A percentile compares a stretch with the other conserved stretches of the same genome.
Evolutionary conservation across 1,284 basidiomycete species (phyloP).

Genomic region (Austroboletus novae-zelandiae): DNA sequence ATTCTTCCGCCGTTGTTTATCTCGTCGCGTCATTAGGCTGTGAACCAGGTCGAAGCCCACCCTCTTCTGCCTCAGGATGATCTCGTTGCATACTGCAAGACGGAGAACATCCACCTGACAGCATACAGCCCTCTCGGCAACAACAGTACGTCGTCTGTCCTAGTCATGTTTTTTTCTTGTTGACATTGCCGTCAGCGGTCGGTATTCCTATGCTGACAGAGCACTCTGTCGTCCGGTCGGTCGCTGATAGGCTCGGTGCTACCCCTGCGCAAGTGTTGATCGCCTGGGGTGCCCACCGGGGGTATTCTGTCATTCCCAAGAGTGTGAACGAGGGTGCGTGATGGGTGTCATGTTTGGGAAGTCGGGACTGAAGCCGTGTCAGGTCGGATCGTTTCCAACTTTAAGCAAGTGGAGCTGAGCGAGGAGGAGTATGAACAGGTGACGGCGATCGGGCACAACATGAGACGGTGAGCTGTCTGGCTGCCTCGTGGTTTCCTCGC

Average conservation of each 20-base stretch:
- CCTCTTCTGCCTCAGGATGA: constrained; percentile 74
- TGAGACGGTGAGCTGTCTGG: constrained; percentile 41
- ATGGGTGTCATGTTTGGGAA: not conserved
- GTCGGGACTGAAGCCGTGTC: not conserved
- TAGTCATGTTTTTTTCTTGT: not conserved
- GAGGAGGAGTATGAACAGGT: constrained; percentile 63
- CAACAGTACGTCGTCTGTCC: constrained; percentile 46
- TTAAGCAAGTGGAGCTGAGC: constrained; percentile 63
- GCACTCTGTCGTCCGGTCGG: constrained; percentile 56
- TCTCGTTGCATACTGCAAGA: constrained; percentile 65
- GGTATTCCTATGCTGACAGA: constrained; percentile 62
- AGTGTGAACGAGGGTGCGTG: constrained; percentile 50
- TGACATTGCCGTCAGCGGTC: constrained; percentile 38
- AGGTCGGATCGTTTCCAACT: constrained; percentile 65
- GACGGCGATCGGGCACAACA: constrained; percentile 52
- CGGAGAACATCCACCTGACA: constrained; percentile 76
- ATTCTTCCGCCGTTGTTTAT: not conserved
- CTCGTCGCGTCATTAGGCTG: constrained; percentile 37
- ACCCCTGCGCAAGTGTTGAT: constrained; percentile 70
- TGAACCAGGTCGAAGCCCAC: constrained; percentile 86
- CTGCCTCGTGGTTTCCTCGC: not conserved
- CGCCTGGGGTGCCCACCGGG: constrained; percentile 65
- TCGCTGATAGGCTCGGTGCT: constrained; percentile 56
- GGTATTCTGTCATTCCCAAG: constrained; percentile 73
- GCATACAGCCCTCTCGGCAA: constrained; percentile 88